Evolutionary conservation across 345 rosid genomes (phyloP), one percentile per base, ranked within the genome.

Genomic region (Linum trigynum): DNA sequence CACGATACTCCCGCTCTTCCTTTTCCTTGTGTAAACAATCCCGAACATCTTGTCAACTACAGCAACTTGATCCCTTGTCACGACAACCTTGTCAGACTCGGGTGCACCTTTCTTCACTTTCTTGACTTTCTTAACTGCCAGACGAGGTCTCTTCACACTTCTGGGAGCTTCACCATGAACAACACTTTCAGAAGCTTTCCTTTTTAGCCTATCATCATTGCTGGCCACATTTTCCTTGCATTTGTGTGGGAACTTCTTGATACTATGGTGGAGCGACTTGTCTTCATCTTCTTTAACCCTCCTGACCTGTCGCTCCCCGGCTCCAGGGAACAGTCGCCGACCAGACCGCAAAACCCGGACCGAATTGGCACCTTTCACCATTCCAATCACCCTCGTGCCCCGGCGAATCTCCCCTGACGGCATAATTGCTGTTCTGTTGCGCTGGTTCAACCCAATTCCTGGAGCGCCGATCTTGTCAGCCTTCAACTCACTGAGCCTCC

Each of bases 281-380:
- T 83, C 88, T 4, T 72, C 82, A 4, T 83, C 86, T 4, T 43
- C 6, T 48, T 74, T 71, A 23, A 73, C 71, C 78, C 79, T 75
- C 77, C 76, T 80, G 53, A 72, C 78, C 77, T 86, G 86, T 3
- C 67, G 74, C 3, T 85, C 91, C 9, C 78, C 77, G 2, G 84
- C 69, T 56, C 84, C 89, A 7, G 80, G 83, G 83, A 76, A 81
- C 45, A 95, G 70, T 37, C 85, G 82, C 43, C 98, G 84, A 50
- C 97, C 99, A 0, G 98, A 95, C 45, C 99, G 86, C 63, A 95
- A 77, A 59, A 91, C 95, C 39, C 96, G 82, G 57, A 85, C 92
- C 48, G 88, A 89, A 50, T 85, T 96, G 23, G 71, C 82, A 14
- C 87, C 86, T 76, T 91, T 95, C 61, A 80, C 86, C 73, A 88